Percentiles rank a stretch among this genome's conserved stretches.
Evolutionary conservation across 306 rosid genomes (phyloP).

Genomic region (Delonix regia): DNA sequence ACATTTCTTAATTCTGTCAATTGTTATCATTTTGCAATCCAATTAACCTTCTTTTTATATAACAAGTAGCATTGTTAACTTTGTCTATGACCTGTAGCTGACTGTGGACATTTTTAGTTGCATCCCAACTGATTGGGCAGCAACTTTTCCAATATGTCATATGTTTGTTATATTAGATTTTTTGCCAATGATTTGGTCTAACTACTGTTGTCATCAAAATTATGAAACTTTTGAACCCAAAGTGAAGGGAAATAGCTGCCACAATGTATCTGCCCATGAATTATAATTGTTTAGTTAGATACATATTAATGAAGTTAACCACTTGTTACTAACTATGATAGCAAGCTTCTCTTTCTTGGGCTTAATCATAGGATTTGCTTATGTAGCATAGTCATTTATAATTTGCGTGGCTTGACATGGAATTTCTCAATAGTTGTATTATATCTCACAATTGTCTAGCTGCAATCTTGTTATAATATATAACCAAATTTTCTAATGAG

Average conservation of each 20-base stretch:
- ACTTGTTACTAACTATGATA: neutral
- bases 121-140: neutral
- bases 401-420: neutral
- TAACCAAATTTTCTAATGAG: neutral
- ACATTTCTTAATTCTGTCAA: conserved; percentile 14
- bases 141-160: neutral
- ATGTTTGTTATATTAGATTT: neutral
- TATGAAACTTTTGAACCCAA: neutral
- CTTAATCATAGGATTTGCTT: neutral
- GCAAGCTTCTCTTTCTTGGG: neutral
- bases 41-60: neutral
- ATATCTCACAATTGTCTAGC: neutral
- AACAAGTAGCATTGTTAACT: neutral
- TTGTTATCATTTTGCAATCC: conserved; percentile 28
- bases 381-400: neutral
- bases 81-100: neutral
- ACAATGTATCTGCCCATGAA: neutral
- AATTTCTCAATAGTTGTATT: neutral
- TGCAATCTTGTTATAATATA: neutral
- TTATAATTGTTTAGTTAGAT: neutral
- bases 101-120: neutral
- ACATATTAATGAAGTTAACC: neutral
- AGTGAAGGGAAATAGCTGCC: neutral
- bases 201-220: neutral
- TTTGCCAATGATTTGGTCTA: neutral